Evolutionary conservation across 164 flowering plant genomes (phyloP).

Genomic region (Stephania yunnanensis): DNA sequence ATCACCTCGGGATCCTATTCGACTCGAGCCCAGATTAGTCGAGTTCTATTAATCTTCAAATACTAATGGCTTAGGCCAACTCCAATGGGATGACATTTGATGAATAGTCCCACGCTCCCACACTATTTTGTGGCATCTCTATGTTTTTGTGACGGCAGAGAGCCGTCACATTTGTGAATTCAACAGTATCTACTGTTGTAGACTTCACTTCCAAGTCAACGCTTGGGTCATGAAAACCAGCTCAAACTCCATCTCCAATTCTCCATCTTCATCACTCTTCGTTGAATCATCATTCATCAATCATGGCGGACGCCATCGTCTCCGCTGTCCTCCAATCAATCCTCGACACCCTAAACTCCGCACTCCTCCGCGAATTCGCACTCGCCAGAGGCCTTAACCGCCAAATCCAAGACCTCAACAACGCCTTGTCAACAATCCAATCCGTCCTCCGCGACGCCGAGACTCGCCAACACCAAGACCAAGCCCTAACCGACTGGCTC

Average conservation of each 20-base stretch:
- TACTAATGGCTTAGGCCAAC: too few species aligned
- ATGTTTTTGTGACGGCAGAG: too few species aligned
- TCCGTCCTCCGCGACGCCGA: neutral
- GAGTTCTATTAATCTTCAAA: too few species aligned
- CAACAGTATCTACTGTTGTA: neutral
- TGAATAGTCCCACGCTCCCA: too few species aligned
- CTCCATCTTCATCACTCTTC: neutral
- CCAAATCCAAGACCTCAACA: neutral
- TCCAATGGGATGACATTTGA: too few species aligned
- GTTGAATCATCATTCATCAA: neutral
- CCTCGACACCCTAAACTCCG: neutral
- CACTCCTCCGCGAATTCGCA: neutral
- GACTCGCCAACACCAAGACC: neutral
- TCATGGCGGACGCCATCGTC: neutral
- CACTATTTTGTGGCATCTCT: too few species aligned
- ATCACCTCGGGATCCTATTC: too few species aligned
- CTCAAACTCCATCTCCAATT: neutral
- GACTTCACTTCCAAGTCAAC: neutral
- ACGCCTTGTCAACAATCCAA: neutral
- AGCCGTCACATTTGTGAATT: too few species aligned
- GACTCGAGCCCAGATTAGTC: too few species aligned
- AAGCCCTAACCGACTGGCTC: neutral
- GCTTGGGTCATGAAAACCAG: too few species aligned
- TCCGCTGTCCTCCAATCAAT: neutral
- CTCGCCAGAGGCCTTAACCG: neutral